A percentile compares a stretch with the other conserved stretches of the same genome.
phyloP scores from a whole-genome alignment of 768 basidiomycete species.

The Mycena capillaripes region DNA sequence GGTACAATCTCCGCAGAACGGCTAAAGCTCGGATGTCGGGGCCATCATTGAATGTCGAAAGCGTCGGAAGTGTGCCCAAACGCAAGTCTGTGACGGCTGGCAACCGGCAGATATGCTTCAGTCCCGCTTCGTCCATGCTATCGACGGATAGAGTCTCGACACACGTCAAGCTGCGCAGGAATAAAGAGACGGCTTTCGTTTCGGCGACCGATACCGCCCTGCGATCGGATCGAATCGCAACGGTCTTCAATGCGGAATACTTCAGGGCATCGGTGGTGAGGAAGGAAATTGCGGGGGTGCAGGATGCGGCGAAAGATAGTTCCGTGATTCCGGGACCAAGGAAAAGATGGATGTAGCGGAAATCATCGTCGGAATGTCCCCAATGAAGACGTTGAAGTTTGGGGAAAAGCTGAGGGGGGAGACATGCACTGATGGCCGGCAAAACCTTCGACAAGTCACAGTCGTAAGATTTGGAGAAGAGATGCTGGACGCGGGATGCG shows the following conservation, averaged over 20 bases:
- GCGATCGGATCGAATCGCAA: not conserved
- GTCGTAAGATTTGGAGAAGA: not conserved
- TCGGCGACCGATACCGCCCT: not conserved
- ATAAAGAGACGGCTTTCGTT: constrained; percentile 12
- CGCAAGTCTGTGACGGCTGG: not conserved
- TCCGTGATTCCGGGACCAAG: not conserved
- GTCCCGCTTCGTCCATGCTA: not conserved
- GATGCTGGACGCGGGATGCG: constrained; percentile 1
- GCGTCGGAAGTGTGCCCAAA: not conserved
- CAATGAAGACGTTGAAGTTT: constrained; percentile 6
- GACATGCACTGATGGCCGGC: not conserved
- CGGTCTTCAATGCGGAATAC: constrained; percentile 1
- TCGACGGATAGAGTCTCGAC: constrained; percentile 8
- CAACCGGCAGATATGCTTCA: not conserved
- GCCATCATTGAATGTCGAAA: not conserved
- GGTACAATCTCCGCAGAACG: not conserved
- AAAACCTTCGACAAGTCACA: constrained; percentile 6
- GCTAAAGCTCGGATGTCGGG: not conserved
- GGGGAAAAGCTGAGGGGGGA: not conserved
- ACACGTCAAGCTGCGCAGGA: constrained; percentile 5
- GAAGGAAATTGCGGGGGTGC: not conserved
- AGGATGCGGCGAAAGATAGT: not conserved
- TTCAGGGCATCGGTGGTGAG: not conserved
- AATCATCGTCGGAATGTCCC: not conserved
- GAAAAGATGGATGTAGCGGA: constrained; percentile 6